Base-by-base conservation (phyloP, 768 basidiomycete species). In the Russula olivacea region DNA sequence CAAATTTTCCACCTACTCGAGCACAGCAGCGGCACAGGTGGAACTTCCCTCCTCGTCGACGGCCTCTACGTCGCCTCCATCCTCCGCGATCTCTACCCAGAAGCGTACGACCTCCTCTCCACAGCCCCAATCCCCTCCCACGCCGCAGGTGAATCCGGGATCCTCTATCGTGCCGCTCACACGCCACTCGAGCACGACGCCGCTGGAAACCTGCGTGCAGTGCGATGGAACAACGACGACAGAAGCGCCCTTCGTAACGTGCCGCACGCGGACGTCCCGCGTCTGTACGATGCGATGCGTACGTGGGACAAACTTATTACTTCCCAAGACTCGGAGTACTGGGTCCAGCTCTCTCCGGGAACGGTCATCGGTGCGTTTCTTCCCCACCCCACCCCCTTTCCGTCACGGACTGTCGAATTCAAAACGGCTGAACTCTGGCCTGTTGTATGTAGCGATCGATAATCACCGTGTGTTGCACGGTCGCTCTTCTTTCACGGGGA, bases 201-300 rank as follows among this genome's bases (percentile, higher is more conserved):
- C 2, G 58, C 78, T 14, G 84, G 82, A 2, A 82, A 87, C 64
- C 78, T 98, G 0, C 73, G 78, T 4, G 88, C 91, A 64, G 87
- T 98, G 38, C 76, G 95, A 58, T 98, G 94, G 91, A 98, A 98
- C 70, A 95, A 93, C 65, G 89, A 94, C 67, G 95, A 98, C 72
- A 78, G 96, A 56, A 94, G 91, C 61, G 88, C 87, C 3, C 81
- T 98, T 78, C 82, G 77, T 64, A 76, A 80, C 65, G 66, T 92
- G 65, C 75, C 77, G 17, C 76, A 85, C 0, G 78, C 79, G 9
- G 69, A 82, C 63, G 84, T 98, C 11, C 89, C 36, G 36, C 45
- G 21, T 23, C 64, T 86, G 83, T 95, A 98, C 71, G 79, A 86
- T 54, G 93, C 94, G 4, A 83, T 93, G 40, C 77, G 87, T 59